Conservation (phyloP, 192 early-diverging fungal genomes). For the Coemansia asiatica region DNA sequence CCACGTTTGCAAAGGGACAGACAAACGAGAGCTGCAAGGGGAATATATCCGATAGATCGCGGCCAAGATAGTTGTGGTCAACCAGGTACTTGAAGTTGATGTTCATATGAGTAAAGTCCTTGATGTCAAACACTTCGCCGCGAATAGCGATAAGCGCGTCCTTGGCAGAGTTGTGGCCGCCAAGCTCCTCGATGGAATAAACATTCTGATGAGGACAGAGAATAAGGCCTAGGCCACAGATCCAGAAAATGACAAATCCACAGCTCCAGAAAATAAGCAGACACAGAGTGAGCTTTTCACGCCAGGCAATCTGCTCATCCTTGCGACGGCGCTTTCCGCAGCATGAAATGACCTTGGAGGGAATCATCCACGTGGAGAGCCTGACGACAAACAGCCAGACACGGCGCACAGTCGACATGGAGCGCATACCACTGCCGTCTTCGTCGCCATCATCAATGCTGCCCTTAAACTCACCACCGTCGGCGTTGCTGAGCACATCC, state of each 20-base stretch:
- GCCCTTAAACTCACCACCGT: constrained; percentile 18
- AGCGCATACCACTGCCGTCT: constrained; percentile 47
- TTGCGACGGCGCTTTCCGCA: constrained; percentile 74
- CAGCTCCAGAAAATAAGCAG: constrained; percentile 76
- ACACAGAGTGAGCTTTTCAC: constrained; percentile 92
- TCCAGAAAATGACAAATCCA: constrained; percentile 78
- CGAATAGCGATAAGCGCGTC: constrained; percentile 69
- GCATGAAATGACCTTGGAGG: constrained; percentile 59
- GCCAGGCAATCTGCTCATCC: constrained; percentile 88
- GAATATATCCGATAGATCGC: constrained; percentile 66
- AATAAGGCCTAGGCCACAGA: constrained; percentile 67
- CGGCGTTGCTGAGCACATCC: constrained; percentile 35
- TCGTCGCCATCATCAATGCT: constrained; percentile 30
- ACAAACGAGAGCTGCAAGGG: constrained; percentile 64
- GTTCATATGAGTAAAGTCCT: constrained; percentile 58
- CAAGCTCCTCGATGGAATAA: constrained; percentile 66
- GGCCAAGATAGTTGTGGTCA: constrained; percentile 63
- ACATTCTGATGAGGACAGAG: constrained; percentile 73
- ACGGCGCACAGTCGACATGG: constrained; percentile 59
- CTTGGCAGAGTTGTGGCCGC: constrained; percentile 54
- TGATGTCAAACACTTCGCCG: constrained; percentile 78
- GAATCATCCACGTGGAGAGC: constrained; percentile 67
- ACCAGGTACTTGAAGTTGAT: constrained; percentile 54
- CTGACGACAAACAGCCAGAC: constrained; percentile 82
- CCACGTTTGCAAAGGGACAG: constrained; percentile 58